Percentiles rank a stretch among this genome's conserved stretches.
Conservation (phyloP, 2,329 filamentous ascomycete species). For the Aspergillus sp. region DNA sequence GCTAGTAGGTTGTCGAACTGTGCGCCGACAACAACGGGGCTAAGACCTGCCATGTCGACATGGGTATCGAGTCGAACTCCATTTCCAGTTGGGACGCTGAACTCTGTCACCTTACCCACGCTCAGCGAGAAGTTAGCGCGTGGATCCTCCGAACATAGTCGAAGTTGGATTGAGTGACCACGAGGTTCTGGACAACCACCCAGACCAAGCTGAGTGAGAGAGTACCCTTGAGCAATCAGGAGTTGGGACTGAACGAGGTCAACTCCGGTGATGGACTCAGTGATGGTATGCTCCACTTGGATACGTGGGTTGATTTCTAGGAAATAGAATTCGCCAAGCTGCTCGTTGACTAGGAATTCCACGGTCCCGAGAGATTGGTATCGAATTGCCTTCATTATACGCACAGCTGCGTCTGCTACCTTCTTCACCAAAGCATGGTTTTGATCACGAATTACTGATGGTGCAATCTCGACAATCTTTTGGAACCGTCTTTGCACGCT, state of each 20-base stretch:
- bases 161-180: slow-evolving; percentile 52
- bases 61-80: slow-evolving; percentile 60
- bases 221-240: slow-evolving; percentile 52
- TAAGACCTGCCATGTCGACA: slow-evolving; percentile 43
- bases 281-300: slow-evolving; percentile 64
- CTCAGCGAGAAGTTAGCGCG: slow-evolving; percentile 55
- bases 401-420: slow-evolving; percentile 56
- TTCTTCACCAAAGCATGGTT: slow-evolving; percentile 48
- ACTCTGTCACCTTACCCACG: slow-evolving; percentile 58
- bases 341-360: slow-evolving; percentile 60
- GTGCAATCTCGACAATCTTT: slow-evolving; percentile 61
- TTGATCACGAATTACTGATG: slow-evolving; percentile 51
- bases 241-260: slow-evolving; percentile 59
- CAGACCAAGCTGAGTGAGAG: slow-evolving; percentile 40
- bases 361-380: slow-evolving; percentile 64
- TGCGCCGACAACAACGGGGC: slow-evolving; percentile 47
- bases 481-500: slow-evolving; percentile 61
- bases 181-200: slow-evolving; percentile 14
- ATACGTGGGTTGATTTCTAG: slow-evolving; percentile 61
- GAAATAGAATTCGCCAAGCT: slow-evolving; percentile 54
- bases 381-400: slow-evolving; percentile 41
- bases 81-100: slow-evolving; percentile 57
- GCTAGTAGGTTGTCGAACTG: slow-evolving; percentile 61
- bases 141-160: slow-evolving; percentile 59
- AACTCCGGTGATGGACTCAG: slow-evolving; percentile 54